Evolutionary conservation across 192 early-diverging fungal genomes (phyloP), one percentile per base, ranked within the genome.

Genomic region (Oehlia diaphana): DNA sequence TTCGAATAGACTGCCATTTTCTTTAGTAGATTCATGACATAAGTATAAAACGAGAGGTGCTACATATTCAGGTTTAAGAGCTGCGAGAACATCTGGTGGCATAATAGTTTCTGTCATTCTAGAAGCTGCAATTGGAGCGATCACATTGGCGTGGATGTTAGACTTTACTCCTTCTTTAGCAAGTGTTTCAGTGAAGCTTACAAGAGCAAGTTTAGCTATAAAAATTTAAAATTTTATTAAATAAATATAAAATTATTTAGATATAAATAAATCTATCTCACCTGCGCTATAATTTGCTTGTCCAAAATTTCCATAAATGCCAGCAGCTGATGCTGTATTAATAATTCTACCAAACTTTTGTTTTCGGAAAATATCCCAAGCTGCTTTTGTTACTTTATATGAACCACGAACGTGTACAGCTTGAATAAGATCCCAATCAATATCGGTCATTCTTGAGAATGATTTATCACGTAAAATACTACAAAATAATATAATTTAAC

Each of bases 251-350:
- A 4, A 53, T 14, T 2, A 53, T 53, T 14, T 44, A 69, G 26
- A 37, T 69, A 69, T 69, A 26, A 37, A 39, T 70, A 63, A 23
- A 26, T 21, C 33, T 66, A 69, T 42, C 39, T 81, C 81, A 92
- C 91, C 92, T 72, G 93, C 85, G 72, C 89, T 86, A 82, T 96
- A 96, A 88, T 96, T 96, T 49, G 92, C 84, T 80, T 91, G 90
- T 64, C 98, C 98, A 90, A 98, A 99, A 91, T 99, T 99, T 75
- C 98, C 98, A 84, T 99, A 99, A 74, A 99, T 93, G 76, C 98
- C 98, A 65, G 98, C 96, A 66, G 97, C 97, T 66, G 97, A 98
- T 16, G 97, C 93, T 79, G 83, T 84, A 80, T 86, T 86, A 76
- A 86, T 84, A 62, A 92, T 92, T 77, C 95, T 90, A 63, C 98